A percentile compares a stretch with the other conserved stretches of the same genome.
Evolutionary conservation across 352 stramenopile genomes (phyloP).

Genomic region (Blastocystis sp.): DNA sequence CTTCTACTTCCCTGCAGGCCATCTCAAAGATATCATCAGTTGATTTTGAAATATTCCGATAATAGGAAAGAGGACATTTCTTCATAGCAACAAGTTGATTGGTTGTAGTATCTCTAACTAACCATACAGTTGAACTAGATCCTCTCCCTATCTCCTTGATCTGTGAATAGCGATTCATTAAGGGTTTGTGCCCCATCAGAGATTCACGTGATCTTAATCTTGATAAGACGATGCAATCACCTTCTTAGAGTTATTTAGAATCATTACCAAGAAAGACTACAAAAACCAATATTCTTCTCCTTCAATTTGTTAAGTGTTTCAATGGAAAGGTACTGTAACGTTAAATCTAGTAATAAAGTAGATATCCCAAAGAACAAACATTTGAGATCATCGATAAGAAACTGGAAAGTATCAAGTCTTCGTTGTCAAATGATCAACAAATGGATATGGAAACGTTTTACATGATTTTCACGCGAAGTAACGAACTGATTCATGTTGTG

Average conservation of each 20-base stretch:
- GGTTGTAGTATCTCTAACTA: neutral
- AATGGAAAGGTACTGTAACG: conserved; percentile 11
- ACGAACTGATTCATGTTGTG: conserved; percentile 51
- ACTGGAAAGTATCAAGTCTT: neutral
- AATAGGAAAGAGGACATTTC: conserved; percentile 9
- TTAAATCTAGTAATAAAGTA: neutral
- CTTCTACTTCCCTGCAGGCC: neutral
- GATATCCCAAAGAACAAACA: conserved; percentile 21
- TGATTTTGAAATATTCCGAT: neutral
- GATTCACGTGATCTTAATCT: too few relatives aligned
- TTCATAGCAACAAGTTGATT: conserved; percentile 39
- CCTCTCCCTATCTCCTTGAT: neutral
- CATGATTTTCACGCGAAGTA: conserved; percentile 6
- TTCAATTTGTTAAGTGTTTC: neutral
- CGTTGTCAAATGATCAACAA: conserved; percentile 23
- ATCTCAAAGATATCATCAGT: neutral
- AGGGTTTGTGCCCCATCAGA: neutral
- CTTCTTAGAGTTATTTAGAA: neutral
- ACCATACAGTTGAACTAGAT: neutral
- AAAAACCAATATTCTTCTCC: neutral
- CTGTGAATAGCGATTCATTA: neutral
- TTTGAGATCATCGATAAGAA: conserved; percentile 51
- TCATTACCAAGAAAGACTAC: neutral
- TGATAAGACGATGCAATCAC: too few relatives aligned
- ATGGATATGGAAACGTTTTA: conserved; percentile 58